These are phyloP conservation scores for Beauveria bassiana DNA, from an alignment of 2,329 filamentous ascomycete genomes.

Conservation along the genomic window DNA sequence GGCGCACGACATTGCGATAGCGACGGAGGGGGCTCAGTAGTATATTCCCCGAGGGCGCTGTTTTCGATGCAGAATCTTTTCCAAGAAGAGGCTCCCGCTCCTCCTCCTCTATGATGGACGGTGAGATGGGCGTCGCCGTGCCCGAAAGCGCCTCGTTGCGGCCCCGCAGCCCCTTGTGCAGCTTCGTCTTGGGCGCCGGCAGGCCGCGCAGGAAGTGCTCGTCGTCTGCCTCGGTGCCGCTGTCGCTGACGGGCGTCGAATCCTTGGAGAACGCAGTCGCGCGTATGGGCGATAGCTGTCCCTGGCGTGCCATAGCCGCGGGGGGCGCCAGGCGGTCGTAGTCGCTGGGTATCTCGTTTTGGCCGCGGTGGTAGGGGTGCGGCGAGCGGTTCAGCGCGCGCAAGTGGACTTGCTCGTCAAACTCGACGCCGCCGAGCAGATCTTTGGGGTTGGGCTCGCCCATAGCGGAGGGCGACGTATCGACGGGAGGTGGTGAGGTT, in stretches of 20 bases:
- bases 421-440: constrained; percentile 24
- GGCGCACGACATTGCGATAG: constrained; percentile 43
- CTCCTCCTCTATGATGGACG: constrained; percentile 38
- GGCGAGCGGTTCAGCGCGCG: constrained; percentile 53
- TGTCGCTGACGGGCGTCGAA: constrained; percentile 66
- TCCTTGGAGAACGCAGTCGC: constrained; percentile 36
- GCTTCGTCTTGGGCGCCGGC: constrained; percentile 65
- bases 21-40: constrained; percentile 28
- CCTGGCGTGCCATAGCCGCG: constrained; percentile 6
- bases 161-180: constrained; percentile 71
- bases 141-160: constrained; percentile 47
- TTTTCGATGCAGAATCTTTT: constrained; percentile 15
- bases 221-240: constrained; percentile 91
- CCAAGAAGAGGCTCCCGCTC: constrained; percentile 22
- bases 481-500: neutral
- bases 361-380: constrained; percentile 59
- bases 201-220: constrained; percentile 82
- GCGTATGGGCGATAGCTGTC: constrained; percentile 18
- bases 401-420: constrained; percentile 31
- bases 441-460: constrained; percentile 34
- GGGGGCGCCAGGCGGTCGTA: constrained; percentile 27
- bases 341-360: constrained; percentile 46
- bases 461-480: constrained; percentile 31
- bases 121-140: constrained; percentile 47
- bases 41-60: constrained; percentile 15